phyloP scores from a whole-genome alignment of 208 protist species.

The Leishmania arabica region DNA sequence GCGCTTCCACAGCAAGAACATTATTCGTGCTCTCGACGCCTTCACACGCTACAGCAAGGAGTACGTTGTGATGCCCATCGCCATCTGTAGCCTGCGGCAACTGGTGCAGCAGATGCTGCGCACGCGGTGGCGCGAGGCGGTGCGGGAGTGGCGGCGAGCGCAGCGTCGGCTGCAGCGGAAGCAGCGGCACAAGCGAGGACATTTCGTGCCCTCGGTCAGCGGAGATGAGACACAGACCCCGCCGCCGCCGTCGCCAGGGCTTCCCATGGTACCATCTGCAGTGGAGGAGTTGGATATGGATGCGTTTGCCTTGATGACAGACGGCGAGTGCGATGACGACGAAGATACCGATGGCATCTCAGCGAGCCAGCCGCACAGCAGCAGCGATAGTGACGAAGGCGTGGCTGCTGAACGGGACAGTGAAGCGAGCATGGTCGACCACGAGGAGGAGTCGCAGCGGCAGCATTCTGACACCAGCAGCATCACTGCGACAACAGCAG shows the following conservation, averaged over 20 bases:
- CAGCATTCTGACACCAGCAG: background rate
- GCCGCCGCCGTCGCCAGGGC: background rate
- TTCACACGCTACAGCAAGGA: slow-evolving; percentile 79
- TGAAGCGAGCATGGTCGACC: background rate
- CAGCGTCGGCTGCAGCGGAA: slow-evolving; percentile 10
- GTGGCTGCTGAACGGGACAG: background rate
- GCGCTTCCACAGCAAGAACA: slow-evolving; percentile 76
- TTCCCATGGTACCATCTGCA: slow-evolving; percentile 12
- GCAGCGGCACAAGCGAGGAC: background rate
- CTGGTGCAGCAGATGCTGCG: slow-evolving; percentile 49
- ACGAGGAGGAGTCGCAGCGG: background rate
- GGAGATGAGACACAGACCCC: background rate
- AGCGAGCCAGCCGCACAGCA: background rate
- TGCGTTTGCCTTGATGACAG: slow-evolving; percentile 9
- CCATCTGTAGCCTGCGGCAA: slow-evolving; percentile 79
- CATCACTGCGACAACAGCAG: background rate
- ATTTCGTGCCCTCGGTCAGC: background rate
- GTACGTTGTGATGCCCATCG: slow-evolving; percentile 83
- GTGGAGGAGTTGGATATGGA: slow-evolving; percentile 14
- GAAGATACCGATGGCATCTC: background rate
- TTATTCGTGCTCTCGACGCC: slow-evolving; percentile 74
- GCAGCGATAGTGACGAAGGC: slow-evolving; percentile 3
- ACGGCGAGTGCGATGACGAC: background rate
- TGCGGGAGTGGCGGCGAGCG: slow-evolving; percentile 18
- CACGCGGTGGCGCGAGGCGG: slow-evolving; percentile 32